Conservation (phyloP, 495 filamentous ascomycete species). For the Clohesyomyces aquaticus region DNA sequence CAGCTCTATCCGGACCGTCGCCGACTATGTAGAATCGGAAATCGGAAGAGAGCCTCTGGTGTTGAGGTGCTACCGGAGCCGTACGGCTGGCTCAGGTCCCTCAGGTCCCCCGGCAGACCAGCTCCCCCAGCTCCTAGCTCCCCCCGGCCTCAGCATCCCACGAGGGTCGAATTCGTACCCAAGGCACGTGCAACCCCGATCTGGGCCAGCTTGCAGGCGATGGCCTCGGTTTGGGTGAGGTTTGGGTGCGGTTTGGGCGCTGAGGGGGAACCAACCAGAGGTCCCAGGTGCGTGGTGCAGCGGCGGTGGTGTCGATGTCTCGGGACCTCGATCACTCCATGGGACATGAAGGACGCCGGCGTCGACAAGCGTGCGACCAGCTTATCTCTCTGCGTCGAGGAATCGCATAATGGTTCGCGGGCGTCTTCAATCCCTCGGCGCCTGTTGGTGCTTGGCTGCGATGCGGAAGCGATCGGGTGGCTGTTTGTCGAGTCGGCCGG, state of each 20-base stretch:
- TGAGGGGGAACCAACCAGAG: neutral
- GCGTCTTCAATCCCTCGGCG: neutral
- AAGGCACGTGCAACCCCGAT: neutral
- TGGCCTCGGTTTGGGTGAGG: too few relatives aligned
- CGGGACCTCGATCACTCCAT: neutral
- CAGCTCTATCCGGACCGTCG: neutral
- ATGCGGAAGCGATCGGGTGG: neutral
- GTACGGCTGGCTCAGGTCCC: neutral
- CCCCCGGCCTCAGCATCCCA: neutral
- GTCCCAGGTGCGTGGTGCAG: neutral
- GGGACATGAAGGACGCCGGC: neutral
- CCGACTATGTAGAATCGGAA: too few relatives aligned
- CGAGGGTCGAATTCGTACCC: neutral
- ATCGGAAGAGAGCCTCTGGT: neutral
- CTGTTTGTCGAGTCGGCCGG: neutral
- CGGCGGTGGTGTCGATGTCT: neutral
- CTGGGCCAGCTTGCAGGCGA: neutral
- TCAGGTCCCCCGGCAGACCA: too few relatives aligned
- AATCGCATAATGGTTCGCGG: conserved; percentile 24
- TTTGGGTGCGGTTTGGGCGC: neutral
- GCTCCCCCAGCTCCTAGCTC: too few relatives aligned
- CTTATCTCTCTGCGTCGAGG: conserved; percentile 23
- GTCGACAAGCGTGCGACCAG: too few relatives aligned
- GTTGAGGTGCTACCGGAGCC: neutral
- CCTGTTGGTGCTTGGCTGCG: conserved; percentile 1